These are phyloP conservation scores for Monilinia fructicola DNA, from an alignment of 2,329 filamentous ascomycete genomes.

Conservation along the genomic window DNA sequence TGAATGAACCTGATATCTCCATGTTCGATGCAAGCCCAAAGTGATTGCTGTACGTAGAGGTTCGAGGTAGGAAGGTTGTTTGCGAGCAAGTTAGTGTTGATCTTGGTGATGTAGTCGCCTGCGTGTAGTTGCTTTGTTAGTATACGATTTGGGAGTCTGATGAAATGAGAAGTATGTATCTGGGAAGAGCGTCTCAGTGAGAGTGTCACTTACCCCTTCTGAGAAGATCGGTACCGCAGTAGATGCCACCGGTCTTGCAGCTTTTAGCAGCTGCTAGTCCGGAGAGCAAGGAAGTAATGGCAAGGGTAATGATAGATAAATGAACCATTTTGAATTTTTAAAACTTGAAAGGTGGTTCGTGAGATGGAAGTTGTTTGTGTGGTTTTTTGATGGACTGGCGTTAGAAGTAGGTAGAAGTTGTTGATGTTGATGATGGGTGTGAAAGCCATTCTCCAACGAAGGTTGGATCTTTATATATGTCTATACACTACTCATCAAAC, in stretches of 20 bases:
- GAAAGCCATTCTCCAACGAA: neutral
- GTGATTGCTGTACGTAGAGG: conserved; percentile 6
- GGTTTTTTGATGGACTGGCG: neutral
- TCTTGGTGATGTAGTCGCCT: conserved; percentile 4
- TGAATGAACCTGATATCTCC: conserved; percentile 4
- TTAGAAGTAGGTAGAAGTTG: neutral
- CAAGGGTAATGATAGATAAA: conserved; percentile 5
- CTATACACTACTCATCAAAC: neutral
- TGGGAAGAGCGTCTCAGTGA: no score
- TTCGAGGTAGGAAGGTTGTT: neutral
- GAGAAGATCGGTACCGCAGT: conserved; percentile 3
- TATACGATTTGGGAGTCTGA: no score
- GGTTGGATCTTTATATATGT: neutral
- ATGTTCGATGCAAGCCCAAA: neutral
- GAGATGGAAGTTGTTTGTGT: neutral
- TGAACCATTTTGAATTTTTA: neutral
- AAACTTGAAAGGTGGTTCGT: neutral
- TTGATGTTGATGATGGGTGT: neutral
- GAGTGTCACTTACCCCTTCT: neutral
- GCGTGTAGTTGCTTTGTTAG: neutral
- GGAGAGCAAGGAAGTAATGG: neutral
- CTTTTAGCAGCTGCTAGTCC: neutral
- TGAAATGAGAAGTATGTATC: no score
- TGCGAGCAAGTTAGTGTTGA: neutral
- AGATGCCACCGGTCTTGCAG: neutral